phyloP scores from a whole-genome alignment of 768 basidiomycete species.

The Gloeostereum incarnatum region DNA sequence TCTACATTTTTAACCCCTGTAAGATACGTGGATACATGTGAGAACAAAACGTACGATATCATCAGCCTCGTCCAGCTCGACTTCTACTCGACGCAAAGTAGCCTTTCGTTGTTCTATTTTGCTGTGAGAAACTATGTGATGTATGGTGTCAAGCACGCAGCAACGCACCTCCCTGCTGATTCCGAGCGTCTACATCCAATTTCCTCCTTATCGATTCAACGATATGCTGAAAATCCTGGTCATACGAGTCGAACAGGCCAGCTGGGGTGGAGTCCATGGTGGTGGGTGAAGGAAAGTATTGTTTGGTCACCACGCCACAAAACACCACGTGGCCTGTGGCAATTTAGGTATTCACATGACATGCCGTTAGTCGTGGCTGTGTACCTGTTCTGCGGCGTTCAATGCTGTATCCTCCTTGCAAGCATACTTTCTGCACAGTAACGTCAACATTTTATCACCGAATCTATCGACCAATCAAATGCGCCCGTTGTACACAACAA shows the following conservation, averaged over 20 bases:
- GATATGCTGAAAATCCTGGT: conserved; percentile 75
- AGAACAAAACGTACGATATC: conserved; percentile 59
- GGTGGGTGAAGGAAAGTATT: not conserved
- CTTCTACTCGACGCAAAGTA: conserved; percentile 68
- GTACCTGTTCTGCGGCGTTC: too few relatives aligned
- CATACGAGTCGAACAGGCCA: conserved; percentile 69
- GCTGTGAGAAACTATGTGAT: conserved; percentile 1
- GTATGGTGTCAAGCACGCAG: not conserved
- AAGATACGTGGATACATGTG: not conserved
- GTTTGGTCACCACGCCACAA: too few relatives aligned
- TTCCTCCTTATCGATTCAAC: conserved; percentile 62
- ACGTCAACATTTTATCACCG: too few relatives aligned
- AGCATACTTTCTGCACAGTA: too few relatives aligned
- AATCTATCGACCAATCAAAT: too few relatives aligned
- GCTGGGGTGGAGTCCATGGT: conserved; percentile 68
- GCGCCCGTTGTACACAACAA: too few relatives aligned
- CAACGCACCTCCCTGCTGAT: conserved; percentile 56
- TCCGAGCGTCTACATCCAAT: conserved; percentile 61
- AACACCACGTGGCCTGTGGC: too few relatives aligned
- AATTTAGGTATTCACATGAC: too few relatives aligned
- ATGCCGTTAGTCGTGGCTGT: too few relatives aligned
- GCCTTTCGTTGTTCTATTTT: conserved; percentile 72
- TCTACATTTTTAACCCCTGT: conserved; percentile 28
- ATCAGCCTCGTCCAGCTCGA: conserved; percentile 90
- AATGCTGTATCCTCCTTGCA: too few relatives aligned